A percentile compares a stretch with the other conserved stretches of the same genome.
Conservation (phyloP, 139 green algal genomes). For the Coelastrella sp. region DNA sequence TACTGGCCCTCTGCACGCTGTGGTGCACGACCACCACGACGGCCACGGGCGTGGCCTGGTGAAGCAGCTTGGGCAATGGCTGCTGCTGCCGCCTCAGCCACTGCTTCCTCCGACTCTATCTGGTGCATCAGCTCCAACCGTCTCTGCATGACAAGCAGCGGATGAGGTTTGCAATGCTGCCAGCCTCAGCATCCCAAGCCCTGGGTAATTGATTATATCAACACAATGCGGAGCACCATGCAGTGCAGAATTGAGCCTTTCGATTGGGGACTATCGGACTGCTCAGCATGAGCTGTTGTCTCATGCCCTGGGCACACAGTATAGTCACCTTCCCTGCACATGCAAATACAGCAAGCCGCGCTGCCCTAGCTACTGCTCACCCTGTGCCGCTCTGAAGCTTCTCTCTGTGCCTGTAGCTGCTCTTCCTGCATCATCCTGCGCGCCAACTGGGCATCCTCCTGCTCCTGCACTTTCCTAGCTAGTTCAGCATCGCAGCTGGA, state of each 20-base stretch:
- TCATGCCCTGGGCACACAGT: no score
- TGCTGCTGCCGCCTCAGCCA: background rate
- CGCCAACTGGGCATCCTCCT: conserved; percentile 47
- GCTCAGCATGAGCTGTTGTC: background rate
- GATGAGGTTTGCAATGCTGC: background rate
- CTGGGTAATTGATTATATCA: background rate
- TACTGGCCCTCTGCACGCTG: conserved; percentile 23
- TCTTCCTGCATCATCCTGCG: conserved; percentile 50
- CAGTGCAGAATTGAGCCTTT: background rate
- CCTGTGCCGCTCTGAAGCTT: background rate
- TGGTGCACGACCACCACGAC: background rate
- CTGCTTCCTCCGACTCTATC: background rate
- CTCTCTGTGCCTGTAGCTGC: conserved; percentile 13
- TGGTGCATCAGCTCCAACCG: background rate
- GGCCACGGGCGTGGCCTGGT: background rate
- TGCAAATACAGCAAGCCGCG: background rate
- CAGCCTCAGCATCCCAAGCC: background rate
- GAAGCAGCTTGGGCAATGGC: background rate
- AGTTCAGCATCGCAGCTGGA: conserved; percentile 27
- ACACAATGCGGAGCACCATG: background rate
- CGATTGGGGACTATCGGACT: background rate
- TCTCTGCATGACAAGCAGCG: conserved; percentile 2
- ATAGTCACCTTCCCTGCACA: background rate
- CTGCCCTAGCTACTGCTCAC: background rate
- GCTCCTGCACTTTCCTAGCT: conserved; percentile 21